These are phyloP conservation scores for Scheffersomyces coipomensis DNA, from an alignment of 805 yeast genomes.

Conservation along the genomic window DNA sequence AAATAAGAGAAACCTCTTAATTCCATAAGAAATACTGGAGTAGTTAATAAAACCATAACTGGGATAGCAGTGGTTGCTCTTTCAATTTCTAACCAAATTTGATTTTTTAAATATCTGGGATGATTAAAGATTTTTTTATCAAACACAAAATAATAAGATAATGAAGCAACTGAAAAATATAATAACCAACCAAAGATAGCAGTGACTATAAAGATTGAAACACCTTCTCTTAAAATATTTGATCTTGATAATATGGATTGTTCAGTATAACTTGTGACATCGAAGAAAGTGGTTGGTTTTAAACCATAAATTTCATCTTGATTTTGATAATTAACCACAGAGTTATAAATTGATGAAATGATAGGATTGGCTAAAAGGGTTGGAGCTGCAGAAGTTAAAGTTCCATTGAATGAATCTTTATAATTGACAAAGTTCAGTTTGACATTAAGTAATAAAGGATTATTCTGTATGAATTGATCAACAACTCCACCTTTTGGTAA, in stretches of 20 bases:
- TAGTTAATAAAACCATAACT: constrained; percentile 78
- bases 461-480: constrained; percentile 10
- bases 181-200: constrained; percentile 85
- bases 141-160: constrained; percentile 77
- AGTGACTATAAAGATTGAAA: constrained; percentile 67
- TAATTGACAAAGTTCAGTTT: not conserved
- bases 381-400: not conserved
- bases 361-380: not conserved
- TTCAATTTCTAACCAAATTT: constrained; percentile 77
- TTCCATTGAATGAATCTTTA: not conserved
- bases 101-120: constrained; percentile 93
- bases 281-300: constrained; percentile 56
- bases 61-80: constrained; percentile 85
- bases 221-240: constrained; percentile 66
- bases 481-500: constrained; percentile 30
- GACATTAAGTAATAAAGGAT: constrained; percentile 1
- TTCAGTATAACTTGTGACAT: constrained; percentile 54
- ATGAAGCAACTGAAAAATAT: constrained; percentile 70
- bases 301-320: constrained; percentile 56
- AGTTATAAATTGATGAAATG: constrained; percentile 3
- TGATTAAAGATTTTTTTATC: constrained; percentile 91
- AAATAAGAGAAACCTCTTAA: constrained; percentile 78
- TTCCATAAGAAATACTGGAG: constrained; percentile 88
- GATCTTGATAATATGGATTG: constrained; percentile 73
- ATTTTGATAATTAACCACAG: constrained; percentile 21